Evolutionary conservation across 805 yeast species (phyloP), one percentile per base, ranked within the genome.

Genomic region (Lipomyces spencermartinsiae): DNA sequence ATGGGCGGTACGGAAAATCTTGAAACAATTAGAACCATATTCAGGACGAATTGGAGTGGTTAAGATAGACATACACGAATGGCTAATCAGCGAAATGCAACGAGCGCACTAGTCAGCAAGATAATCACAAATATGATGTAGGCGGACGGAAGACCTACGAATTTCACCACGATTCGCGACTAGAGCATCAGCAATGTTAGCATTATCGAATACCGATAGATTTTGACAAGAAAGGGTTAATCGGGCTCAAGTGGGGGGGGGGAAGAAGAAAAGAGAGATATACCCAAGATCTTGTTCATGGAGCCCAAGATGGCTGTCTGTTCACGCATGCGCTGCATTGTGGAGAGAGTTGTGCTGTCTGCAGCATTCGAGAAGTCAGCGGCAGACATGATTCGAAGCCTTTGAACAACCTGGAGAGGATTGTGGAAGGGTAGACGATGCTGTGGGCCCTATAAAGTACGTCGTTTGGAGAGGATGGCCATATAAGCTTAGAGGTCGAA

Each of bases 1-100:
- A 81, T 95, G 99, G 69, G 99, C 99, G 49, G 98, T 89, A 82
- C 99, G 87, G 82, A 94, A 94, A 78, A 94, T 93, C 70, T 81
- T 78, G 58, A 77, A 73, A 43, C 80, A 78, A 22, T 53, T 10
- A 53, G 56, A 90, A 94, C 75, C 94, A 95, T 54, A 91, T 51
- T 22, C 19, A 46, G 56, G 43, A 19, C 12, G 22, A 61, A 19
- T n/a, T 7, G 14, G 37, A n/a, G 35, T 19, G 58, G 2, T 19
- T 7, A 39, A 39, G 35, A 19, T 25, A 16, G n/a, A 39, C 37
- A 46, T 54, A 25, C 64, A 54, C 66, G 54, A 49, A 64, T 51
- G 34, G 58, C 67, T 46, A 49, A n/a, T n/a, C n/a, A 53, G 6
- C 58, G 33, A 59, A 57, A 16, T 60, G 51, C 25, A 39, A 22